Evolutionary conservation across 176 grass and related monocot genomes (phyloP).

Genomic region (Tuctoria greenei): DNA sequence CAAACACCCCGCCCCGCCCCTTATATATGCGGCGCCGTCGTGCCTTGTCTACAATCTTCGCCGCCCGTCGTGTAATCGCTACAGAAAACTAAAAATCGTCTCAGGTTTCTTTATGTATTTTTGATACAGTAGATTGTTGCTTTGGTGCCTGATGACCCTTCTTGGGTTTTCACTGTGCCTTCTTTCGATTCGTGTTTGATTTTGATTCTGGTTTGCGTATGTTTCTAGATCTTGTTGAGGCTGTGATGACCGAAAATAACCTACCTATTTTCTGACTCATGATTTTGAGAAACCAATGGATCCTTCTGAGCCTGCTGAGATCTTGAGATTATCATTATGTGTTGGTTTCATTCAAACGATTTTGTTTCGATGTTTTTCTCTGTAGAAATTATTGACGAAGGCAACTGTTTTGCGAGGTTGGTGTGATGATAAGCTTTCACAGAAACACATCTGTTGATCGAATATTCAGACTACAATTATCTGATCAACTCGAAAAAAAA

Average conservation of each 20-base stretch:
- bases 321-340: not conserved
- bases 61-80: no score
- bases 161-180: not conserved
- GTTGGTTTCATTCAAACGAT: not conserved
- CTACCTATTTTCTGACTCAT: conserved; percentile 77
- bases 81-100: not conserved
- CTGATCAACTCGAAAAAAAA: conserved; percentile 33
- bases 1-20: not conserved
- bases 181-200: not conserved
- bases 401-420: conserved; percentile 10
- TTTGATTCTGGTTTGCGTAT: not conserved
- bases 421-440: conserved; percentile 50
- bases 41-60: not conserved
- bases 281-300: conserved; percentile 57
- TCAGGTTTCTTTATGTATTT: not conserved
- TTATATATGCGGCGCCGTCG: conserved; percentile 9
- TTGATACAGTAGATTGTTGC: no score
- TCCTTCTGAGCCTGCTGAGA: conserved; percentile 54
- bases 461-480: conserved; percentile 78
- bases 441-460: conserved; percentile 43
- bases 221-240: not conserved
- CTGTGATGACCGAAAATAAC: conserved; percentile 56
- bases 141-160: no score
- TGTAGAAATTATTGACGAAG: no score
- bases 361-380: not conserved